A percentile compares a stretch with the other conserved stretches of the same genome.
These are phyloP conservation scores for Phragmites australis DNA, from an alignment of 176 grass and related monocot species.

Conservation along the genomic window DNA sequence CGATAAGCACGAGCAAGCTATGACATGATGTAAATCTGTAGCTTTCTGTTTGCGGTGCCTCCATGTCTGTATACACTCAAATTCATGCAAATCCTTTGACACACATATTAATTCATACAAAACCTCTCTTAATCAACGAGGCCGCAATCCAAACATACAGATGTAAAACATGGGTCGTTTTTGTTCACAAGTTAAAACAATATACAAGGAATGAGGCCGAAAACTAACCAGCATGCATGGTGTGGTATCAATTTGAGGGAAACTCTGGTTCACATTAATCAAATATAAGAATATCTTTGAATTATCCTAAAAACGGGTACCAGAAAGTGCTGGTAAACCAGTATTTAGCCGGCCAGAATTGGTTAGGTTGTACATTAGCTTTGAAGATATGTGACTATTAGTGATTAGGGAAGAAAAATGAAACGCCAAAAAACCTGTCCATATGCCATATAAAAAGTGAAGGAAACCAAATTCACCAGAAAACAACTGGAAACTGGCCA, in stretches of 20 bases:
- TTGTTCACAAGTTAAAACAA: background rate
- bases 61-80: background rate
- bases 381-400: background rate
- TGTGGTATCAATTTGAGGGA: background rate
- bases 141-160: background rate
- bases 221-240: background rate
- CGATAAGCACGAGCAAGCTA: background rate
- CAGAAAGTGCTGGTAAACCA: background rate
- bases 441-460: background rate
- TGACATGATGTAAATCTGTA: background rate
- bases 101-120: background rate
- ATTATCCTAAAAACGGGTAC: background rate
- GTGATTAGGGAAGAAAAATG: background rate
- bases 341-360: background rate
- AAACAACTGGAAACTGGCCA: background rate
- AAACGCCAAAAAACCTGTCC: background rate
- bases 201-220: background rate
- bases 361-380: background rate
- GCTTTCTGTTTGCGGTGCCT: background rate
- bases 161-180: background rate
- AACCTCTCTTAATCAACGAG: background rate
- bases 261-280: background rate
- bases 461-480: background rate
- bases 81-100: background rate
- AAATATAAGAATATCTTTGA: constrained; percentile 6